Evolutionary conservation across 768 basidiomycete genomes (phyloP).

Genomic region (Kwoniella mangroviensis): DNA sequence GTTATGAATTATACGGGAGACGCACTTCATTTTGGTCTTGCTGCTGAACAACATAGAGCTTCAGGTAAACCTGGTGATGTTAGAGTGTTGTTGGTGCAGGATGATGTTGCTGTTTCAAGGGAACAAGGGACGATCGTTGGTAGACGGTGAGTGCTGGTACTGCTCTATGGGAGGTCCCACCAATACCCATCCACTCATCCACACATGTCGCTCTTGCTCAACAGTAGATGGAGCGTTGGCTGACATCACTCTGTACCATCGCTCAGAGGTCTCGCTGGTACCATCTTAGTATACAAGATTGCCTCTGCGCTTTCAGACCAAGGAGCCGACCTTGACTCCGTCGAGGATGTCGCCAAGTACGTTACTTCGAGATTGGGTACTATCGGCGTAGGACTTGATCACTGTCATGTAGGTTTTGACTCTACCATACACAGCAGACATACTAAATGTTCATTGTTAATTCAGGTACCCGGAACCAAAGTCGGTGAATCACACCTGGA

Average conservation of each 20-base stretch:
- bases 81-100: conserved; percentile 57
- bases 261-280: conserved; percentile 58
- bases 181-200: too few species aligned
- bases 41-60: conserved; percentile 53
- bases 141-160: conserved; percentile 48
- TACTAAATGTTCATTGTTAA: not conserved
- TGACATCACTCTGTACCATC: not conserved
- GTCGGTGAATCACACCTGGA: conserved; percentile 54
- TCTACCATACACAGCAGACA: not conserved
- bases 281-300: conserved; percentile 60
- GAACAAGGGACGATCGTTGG: conserved; percentile 60
- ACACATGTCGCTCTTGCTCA: too few species aligned
- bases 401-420: conserved; percentile 55
- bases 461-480: conserved; percentile 58
- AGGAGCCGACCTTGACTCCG: conserved; percentile 56
- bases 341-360: conserved; percentile 53
- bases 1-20: conserved; percentile 59
- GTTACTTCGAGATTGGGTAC: conserved; percentile 55
- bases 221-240: not conserved
- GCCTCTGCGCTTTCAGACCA: conserved; percentile 57
- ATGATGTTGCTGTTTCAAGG: conserved; percentile 60
- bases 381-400: conserved; percentile 59
- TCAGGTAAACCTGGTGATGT: conserved; percentile 50
- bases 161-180: too few species aligned
- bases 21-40: conserved; percentile 60